These are phyloP conservation scores for Scutellaria barbata DNA, from an alignment of 257 asterid species.

Conservation along the genomic window DNA sequence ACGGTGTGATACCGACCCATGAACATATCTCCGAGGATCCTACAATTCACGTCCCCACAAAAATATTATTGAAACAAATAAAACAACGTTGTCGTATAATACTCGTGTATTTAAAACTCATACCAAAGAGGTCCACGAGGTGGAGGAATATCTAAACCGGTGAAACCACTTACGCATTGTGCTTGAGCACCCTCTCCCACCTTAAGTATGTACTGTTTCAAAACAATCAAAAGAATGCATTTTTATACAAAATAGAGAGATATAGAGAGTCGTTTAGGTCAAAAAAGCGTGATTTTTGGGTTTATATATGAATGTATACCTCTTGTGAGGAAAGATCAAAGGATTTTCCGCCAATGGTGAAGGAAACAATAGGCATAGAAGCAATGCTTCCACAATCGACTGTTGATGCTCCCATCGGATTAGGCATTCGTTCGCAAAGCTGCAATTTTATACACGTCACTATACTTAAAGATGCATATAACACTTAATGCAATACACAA, in stretches of 20 bases:
- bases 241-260: background rate
- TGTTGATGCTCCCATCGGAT: slow-evolving; percentile 74
- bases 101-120: background rate
- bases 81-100: background rate
- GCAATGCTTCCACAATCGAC: slow-evolving; percentile 70
- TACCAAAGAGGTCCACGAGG: slow-evolving; percentile 98
- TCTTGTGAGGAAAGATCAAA: slow-evolving; percentile 75
- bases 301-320: slow-evolving; percentile 45
- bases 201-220: slow-evolving; percentile 77
- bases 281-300: no score
- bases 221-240: background rate
- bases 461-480: background rate
- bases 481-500: background rate
- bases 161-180: slow-evolving; percentile 91
- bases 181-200: slow-evolving; percentile 74
- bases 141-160: slow-evolving; percentile 75
- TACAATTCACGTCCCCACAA: slow-evolving; percentile 35
- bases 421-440: slow-evolving; percentile 87
- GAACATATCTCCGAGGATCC: slow-evolving; percentile 90
- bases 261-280: no score
- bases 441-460: slow-evolving; percentile 38
- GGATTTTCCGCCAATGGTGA: slow-evolving; percentile 74
- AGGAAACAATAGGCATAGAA: slow-evolving; percentile 80
- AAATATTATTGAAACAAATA: background rate
- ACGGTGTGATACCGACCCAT: slow-evolving; percentile 93